Conservation (phyloP, 805 yeast genomes). For the Pichia membranifaciens region DNA sequence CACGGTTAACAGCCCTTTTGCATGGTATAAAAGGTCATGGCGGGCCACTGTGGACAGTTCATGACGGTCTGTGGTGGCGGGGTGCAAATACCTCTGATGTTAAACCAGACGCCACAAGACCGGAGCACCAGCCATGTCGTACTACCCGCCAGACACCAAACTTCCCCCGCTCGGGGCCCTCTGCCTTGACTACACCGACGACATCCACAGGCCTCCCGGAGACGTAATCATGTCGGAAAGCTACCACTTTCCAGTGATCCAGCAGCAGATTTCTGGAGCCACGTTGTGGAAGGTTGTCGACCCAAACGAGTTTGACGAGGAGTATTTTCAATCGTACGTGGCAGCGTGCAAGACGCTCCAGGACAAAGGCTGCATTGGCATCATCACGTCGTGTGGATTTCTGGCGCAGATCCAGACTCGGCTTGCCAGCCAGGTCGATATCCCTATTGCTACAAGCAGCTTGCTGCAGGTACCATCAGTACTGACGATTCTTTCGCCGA, state of each 20-base stretch:
- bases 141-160: constrained; percentile 17
- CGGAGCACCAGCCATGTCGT: constrained; percentile 16
- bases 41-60: too few relatives aligned
- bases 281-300: constrained; percentile 26
- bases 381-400: constrained; percentile 33
- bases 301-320: constrained; percentile 20
- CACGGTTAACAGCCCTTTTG: too few relatives aligned
- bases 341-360: constrained; percentile 25
- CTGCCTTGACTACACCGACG: constrained; percentile 28
- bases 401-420: constrained; percentile 28
- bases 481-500: constrained; percentile 17
- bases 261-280: constrained; percentile 22
- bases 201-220: constrained; percentile 31
- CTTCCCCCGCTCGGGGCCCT: constrained; percentile 27
- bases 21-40: too few relatives aligned
- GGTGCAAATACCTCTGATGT: too few relatives aligned
- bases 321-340: constrained; percentile 24
- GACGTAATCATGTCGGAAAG: constrained; percentile 26
- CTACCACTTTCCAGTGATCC: constrained; percentile 25
- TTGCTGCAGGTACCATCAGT: constrained; percentile 29
- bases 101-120: too few relatives aligned
- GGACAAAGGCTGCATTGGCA: constrained; percentile 30
- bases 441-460: constrained; percentile 32
- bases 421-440: constrained; percentile 19
- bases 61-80: too few relatives aligned